Conservation (phyloP, 2,329 filamentous ascomycete genomes). For the Diaporthe aspalathi region DNA sequence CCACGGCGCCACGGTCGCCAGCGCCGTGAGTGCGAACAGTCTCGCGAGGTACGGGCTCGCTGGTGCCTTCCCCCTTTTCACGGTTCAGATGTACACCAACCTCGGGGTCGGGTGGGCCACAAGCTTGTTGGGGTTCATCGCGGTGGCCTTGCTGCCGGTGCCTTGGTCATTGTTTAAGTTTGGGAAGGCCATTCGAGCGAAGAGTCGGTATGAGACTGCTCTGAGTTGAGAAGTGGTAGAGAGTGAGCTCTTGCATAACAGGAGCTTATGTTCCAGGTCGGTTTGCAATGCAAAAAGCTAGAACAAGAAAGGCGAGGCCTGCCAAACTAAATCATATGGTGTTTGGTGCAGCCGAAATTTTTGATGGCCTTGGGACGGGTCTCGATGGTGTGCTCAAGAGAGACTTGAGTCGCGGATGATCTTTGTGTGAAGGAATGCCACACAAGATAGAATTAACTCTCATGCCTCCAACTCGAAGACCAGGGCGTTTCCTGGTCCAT, state of each 20-base stretch:
- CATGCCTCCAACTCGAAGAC: constrained; percentile 30
- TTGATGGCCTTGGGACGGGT: no score
- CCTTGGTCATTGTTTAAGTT: constrained; percentile 65
- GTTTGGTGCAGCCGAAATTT: no score
- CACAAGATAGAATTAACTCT: neutral
- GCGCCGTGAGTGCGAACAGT: constrained; percentile 69
- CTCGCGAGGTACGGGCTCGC: constrained; percentile 67
- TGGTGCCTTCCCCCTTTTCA: constrained; percentile 70
- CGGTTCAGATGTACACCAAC: constrained; percentile 63
- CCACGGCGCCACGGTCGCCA: constrained; percentile 65
- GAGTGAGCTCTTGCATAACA: no score
- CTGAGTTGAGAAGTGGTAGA: neutral
- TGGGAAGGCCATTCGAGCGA: constrained; percentile 55
- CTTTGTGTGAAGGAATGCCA: no score
- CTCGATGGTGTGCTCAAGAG: no score
- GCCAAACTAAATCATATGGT: no score
- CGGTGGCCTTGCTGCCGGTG: constrained; percentile 60
- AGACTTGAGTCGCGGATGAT: no score
- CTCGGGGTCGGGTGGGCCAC: constrained; percentile 60
- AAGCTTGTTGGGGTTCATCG: constrained; percentile 60
- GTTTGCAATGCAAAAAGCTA: no score
- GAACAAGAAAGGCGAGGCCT: no score
- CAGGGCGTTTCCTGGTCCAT: neutral
- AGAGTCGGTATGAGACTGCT: constrained; percentile 54
- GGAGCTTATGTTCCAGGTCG: no score